A percentile compares a stretch with the other conserved stretches of the same genome.
Conservation (phyloP, 192 early-diverging fungal genomes). For the Ramicandelaber brevisporus region DNA sequence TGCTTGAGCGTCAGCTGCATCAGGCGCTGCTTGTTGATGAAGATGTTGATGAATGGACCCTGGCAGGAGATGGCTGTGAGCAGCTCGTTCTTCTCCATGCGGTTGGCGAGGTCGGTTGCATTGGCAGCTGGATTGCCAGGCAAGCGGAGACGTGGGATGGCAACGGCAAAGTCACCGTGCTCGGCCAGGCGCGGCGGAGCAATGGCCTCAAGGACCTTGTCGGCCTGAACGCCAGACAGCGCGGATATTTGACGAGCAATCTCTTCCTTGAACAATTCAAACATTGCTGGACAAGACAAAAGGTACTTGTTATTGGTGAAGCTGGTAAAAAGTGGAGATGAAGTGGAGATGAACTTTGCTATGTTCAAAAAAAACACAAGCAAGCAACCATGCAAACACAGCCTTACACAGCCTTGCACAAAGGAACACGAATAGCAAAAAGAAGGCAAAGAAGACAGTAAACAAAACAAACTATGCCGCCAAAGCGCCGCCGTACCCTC, state of each 20-base stretch:
- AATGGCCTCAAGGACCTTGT: conserved; percentile 22
- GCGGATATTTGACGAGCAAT: conserved; percentile 27
- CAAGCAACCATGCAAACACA: too few species aligned
- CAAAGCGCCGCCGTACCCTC: too few species aligned
- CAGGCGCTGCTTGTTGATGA: conserved; percentile 33
- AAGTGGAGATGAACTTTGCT: too few species aligned
- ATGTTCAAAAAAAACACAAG: too few species aligned
- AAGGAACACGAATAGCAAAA: too few species aligned
- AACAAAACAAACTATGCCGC: too few species aligned
- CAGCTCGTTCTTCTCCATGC: conserved; percentile 29
- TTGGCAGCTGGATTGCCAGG: conserved; percentile 40
- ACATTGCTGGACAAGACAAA: too few species aligned
- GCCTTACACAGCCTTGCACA: too few species aligned
- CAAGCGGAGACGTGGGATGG: conserved; percentile 35
- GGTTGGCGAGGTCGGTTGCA: conserved; percentile 30
- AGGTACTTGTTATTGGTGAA: too few species aligned
- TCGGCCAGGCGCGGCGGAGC: conserved; percentile 28
- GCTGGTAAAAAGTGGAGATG: too few species aligned
- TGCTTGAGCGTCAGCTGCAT: too few species aligned
- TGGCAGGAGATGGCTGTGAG: conserved; percentile 21
- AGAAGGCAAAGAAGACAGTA: too few species aligned
- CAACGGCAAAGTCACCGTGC: conserved; percentile 42
- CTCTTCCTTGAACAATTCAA: conserved; percentile 39
- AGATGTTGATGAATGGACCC: conserved; percentile 58
- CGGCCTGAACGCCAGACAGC: conserved; percentile 20